Evolutionary conservation across 2,329 filamentous ascomycete genomes (phyloP).

Genomic region (Harringtonia lauricola): DNA sequence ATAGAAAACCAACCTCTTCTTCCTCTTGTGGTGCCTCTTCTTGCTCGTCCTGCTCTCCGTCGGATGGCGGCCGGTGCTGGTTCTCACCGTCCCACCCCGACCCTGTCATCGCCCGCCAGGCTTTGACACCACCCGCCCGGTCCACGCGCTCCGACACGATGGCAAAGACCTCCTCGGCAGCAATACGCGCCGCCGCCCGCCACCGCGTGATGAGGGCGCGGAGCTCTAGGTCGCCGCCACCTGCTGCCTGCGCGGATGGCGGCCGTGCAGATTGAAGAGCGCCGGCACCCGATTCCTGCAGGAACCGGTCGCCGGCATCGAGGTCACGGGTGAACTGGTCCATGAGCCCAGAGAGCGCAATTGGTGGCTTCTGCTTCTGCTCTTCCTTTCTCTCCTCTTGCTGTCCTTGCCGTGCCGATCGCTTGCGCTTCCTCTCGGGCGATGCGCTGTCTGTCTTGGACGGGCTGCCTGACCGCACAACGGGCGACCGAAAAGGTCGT

Average conservation of each 20-base stretch:
- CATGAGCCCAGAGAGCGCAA: slow-evolving; percentile 2
- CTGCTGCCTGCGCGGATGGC: not conserved
- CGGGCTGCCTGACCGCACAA: not conserved
- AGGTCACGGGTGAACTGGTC: slow-evolving; percentile 5
- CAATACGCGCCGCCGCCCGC: slow-evolving; percentile 46
- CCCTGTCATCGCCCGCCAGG: slow-evolving; percentile 17
- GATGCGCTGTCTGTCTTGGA: not conserved
- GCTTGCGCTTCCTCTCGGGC: slow-evolving; percentile 18
- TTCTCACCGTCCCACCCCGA: slow-evolving; percentile 10
- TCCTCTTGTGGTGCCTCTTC: slow-evolving; percentile 1
- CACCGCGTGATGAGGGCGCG: slow-evolving; percentile 46
- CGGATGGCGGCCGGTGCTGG: not conserved
- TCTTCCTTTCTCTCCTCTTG: slow-evolving; percentile 6
- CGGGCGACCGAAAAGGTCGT: slow-evolving; percentile 62
- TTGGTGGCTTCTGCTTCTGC: not conserved
- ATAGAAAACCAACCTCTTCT: slow-evolving; percentile 11
- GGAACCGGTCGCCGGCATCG: slow-evolving; percentile 4
- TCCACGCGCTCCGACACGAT: slow-evolving; percentile 40
- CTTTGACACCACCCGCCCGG: slow-evolving; percentile 19
- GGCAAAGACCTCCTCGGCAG: slow-evolving; percentile 57
- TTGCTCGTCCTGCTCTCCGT: slow-evolving; percentile 1
- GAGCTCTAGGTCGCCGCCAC: slow-evolving; percentile 40
- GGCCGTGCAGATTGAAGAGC: too few relatives aligned
- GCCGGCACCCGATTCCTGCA: not conserved
- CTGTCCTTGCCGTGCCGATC: slow-evolving; percentile 20